phyloP scores from a whole-genome alignment of 176 grass and related monocot genomes.

The Microstegium vimineum region DNA sequence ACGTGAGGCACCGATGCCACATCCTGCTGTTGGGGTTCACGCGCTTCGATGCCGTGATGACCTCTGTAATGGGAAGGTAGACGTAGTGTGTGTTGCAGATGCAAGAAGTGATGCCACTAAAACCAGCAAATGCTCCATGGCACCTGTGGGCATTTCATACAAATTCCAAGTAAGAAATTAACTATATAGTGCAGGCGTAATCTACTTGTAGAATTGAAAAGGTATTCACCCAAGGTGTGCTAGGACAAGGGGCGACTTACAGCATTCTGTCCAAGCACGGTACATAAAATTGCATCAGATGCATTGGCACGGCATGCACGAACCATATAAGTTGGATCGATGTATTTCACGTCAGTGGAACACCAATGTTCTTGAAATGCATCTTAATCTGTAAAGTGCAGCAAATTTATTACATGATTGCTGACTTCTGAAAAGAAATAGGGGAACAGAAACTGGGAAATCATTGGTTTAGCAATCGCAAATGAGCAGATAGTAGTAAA shows the following conservation, averaged over 20 bases:
- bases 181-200: not conserved
- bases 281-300: conserved; percentile 98
- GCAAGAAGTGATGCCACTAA: conserved; percentile 88
- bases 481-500: conserved; percentile 17
- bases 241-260: conserved; percentile 37
- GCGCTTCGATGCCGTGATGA: conserved; percentile 50
- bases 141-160: conserved; percentile 40
- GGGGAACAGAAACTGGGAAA: not conserved
- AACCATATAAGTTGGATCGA: conserved; percentile 96
- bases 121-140: conserved; percentile 96
- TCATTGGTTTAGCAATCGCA: not conserved
- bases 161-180: conserved; percentile 11
- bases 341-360: conserved; percentile 91
- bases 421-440: not conserved
- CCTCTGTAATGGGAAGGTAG: conserved; percentile 88
- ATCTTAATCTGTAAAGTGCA: conserved; percentile 69
- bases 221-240: not conserved
- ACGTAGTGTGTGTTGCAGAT: conserved; percentile 84
- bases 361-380: conserved; percentile 77
- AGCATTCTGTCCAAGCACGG: conserved; percentile 93
- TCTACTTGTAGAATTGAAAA: not conserved
- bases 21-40: conserved; percentile 92
- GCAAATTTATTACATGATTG: not conserved
- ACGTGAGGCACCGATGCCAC: conserved; percentile 95
- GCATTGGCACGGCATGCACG: conserved; percentile 87